These are phyloP conservation scores for Cylindrodendrum hubeiense DNA, from an alignment of 2,329 filamentous ascomycete species.

Conservation along the genomic window DNA sequence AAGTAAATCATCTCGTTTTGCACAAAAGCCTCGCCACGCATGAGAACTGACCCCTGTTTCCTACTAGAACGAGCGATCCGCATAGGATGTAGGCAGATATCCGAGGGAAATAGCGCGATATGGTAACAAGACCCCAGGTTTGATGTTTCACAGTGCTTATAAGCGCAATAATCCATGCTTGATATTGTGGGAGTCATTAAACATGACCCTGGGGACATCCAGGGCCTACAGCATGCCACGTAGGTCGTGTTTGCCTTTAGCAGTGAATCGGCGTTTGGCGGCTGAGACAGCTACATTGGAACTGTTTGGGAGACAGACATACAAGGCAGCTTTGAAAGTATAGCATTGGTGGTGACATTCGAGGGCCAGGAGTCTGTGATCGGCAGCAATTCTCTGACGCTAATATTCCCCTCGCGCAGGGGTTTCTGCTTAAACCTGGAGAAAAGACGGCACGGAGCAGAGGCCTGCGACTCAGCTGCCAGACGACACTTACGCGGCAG, in stretches of 20 bases:
- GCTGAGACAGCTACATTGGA: neutral
- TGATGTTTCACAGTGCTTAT: conserved; percentile 13
- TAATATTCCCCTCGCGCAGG: neutral
- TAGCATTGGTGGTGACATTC: neutral
- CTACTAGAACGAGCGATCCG: conserved; percentile 35
- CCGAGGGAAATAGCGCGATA: conserved; percentile 20
- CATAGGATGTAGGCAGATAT: conserved; percentile 37
- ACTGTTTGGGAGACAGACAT: neutral
- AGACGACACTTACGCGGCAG: neutral
- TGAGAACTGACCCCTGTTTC: conserved; percentile 5
- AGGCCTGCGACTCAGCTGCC: neutral
- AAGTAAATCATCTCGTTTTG: conserved; percentile 23
- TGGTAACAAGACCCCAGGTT: conserved; percentile 6
- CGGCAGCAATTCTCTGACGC: neutral
- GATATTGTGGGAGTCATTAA: neutral
- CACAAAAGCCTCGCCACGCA: conserved; percentile 15
- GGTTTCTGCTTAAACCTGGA: neutral
- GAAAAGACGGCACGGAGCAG: neutral
- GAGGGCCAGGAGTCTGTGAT: neutral
- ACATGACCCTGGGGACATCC: neutral
- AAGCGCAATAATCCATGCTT: neutral
- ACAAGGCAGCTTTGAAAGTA: neutral
- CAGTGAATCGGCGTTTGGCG: neutral
- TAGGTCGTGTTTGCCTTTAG: neutral
- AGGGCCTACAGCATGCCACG: neutral